Base-by-base conservation (phyloP, 257 asterid genomes). In the Craterostigma plantagineum region DNA sequence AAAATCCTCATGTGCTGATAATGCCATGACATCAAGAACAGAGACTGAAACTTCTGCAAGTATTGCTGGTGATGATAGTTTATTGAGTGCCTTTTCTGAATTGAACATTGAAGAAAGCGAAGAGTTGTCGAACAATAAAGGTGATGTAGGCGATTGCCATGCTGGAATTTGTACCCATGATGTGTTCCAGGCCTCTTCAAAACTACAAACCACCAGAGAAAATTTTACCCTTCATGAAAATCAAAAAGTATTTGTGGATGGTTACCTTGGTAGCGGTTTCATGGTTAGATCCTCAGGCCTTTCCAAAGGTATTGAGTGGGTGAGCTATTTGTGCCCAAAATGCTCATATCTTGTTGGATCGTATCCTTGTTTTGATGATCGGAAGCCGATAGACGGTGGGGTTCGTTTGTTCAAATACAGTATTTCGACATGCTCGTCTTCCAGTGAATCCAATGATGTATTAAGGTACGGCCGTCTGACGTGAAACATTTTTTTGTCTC, bases 281-380 rank as follows among this genome's bases (percentile, higher is more conserved):
- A 71, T 82, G 91, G 72, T 70, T 51, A 63, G 63, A 54, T 67
- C 90, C 38, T 77, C 92, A 17, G 69, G 63, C 49, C 63, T 82
- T 62, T 76, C 95, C 5, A 79, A 72, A 63, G 77, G 79, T 45
- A 69, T 87, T 52, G 51, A 35, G 33, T 82, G 98, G 98, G 55
- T 34, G 48, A 71, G 63, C 45, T 70, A 61, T 49, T 58, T 53
- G 38, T 87, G 93, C 65, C 95, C 91, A 33, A 58, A 71, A 45
- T 87, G 98, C 58, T 74, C 91, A 15, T 64, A 64, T 57, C 69
- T 63, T 58, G 46, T 82, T 50, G 95, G 95, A 50, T 74, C 95
- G 47, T 87, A 87, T 64, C 98, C 95, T 54, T 64, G 83, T 64
- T 38, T 58, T 48, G 68, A 61, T 45, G 78, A 75, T 56, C 15